These are phyloP conservation scores for Diatrype stigma DNA, from an alignment of 2,329 filamentous ascomycete species.

Conservation along the genomic window DNA sequence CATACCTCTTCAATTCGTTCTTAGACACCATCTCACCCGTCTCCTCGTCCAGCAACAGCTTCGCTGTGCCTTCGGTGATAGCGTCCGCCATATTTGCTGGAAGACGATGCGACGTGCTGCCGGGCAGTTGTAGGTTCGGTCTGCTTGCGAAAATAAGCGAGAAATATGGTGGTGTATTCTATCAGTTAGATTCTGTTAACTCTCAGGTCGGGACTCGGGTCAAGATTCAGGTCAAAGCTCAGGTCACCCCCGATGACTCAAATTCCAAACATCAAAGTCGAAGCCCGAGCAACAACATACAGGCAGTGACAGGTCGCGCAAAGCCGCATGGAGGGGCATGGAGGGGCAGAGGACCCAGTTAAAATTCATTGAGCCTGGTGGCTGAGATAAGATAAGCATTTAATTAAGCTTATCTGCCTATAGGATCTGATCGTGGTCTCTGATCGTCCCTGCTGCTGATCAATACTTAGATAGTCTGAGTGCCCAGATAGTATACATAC, in stretches of 20 bases:
- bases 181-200: too few relatives aligned
- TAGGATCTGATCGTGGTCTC: too few relatives aligned
- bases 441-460: too few relatives aligned
- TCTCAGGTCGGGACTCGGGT: too few relatives aligned
- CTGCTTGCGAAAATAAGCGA: not conserved
- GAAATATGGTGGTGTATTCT: too few relatives aligned
- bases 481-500: too few relatives aligned
- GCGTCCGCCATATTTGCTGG: conserved; percentile 33
- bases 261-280: not conserved
- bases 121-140: not conserved
- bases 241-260: too few relatives aligned
- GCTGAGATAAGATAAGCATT: too few relatives aligned
- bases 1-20: conserved; percentile 52
- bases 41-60: conserved; percentile 59
- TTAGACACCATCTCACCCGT: conserved; percentile 65
- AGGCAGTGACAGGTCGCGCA: not conserved
- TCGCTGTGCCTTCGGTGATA: conserved; percentile 43
- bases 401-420: too few relatives aligned
- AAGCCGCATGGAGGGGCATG: not conserved
- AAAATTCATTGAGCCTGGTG: not conserved
- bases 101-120: not conserved
- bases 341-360: not conserved
- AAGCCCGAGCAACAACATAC: too few relatives aligned
- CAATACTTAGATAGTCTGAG: too few relatives aligned
- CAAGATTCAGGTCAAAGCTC: too few relatives aligned